Conservation (phyloP, 2,329 filamentous ascomycete species). For the Ophioceras dolichostomum region DNA sequence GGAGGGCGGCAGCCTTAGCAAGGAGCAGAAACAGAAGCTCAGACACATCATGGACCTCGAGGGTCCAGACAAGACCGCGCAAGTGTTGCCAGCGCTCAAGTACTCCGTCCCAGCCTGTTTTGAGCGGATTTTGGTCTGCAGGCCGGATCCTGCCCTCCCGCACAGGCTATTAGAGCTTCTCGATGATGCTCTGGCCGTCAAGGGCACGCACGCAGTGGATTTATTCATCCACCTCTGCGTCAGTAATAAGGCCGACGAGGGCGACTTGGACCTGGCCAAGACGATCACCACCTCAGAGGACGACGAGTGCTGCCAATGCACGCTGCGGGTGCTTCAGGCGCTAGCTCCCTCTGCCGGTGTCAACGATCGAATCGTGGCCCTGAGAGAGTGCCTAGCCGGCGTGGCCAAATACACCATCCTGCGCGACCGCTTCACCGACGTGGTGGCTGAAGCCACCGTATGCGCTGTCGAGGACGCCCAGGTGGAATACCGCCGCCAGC, state of each 20-base stretch:
- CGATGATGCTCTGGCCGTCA: constrained; percentile 4
- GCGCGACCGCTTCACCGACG: constrained; percentile 4
- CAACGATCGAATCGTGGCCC: constrained; percentile 7
- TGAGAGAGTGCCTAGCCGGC: constrained; percentile 6
- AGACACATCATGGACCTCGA: constrained; percentile 10
- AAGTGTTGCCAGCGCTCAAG: constrained; percentile 6
- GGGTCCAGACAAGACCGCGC: constrained; percentile 9
- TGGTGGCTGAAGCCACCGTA: constrained; percentile 5
- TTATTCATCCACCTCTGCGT: constrained; percentile 9
- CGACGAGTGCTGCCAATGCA: constrained; percentile 6
- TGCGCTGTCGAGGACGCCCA: constrained; percentile 7
- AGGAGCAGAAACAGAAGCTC: constrained; percentile 6
- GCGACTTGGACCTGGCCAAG: constrained; percentile 7
- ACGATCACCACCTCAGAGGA: constrained; percentile 5
- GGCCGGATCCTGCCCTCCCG: constrained; percentile 3
- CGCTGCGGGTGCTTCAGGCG: constrained; percentile 4
- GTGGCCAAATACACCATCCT: constrained; percentile 4
- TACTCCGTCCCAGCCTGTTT: constrained; percentile 8
- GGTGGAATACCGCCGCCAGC: constrained; percentile 5
- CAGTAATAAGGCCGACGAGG: constrained; percentile 4
- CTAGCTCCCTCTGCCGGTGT: constrained; percentile 2
- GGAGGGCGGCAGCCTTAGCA: constrained; percentile 8
- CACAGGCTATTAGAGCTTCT: constrained; percentile 6
- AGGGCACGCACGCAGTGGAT: constrained; percentile 7
- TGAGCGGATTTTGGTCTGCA: constrained; percentile 3